Conservation (phyloP, 1,284 basidiomycete species). For the Tremellales sp. region DNA sequence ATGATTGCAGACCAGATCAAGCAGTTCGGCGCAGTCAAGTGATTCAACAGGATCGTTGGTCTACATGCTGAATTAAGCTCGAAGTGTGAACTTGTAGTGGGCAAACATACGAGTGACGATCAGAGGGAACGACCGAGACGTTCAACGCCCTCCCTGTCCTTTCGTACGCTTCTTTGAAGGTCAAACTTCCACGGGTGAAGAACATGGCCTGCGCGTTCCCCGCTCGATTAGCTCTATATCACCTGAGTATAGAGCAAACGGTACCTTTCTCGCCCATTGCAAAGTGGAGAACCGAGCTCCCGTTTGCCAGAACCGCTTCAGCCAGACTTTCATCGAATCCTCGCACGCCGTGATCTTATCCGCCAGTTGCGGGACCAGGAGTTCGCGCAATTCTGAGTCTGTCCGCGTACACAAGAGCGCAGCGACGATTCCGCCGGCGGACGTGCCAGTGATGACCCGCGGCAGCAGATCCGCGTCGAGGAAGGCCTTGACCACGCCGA, state of each 20-base stretch:
- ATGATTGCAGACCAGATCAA: constrained; percentile 56
- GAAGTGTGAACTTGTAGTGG: constrained; percentile 4
- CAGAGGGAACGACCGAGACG: constrained; percentile 89
- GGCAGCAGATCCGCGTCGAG: constrained; percentile 83
- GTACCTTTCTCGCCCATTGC: constrained; percentile 86
- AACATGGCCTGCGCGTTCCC: constrained; percentile 59
- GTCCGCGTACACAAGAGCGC: constrained; percentile 77
- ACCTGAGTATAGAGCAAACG: constrained; percentile 12
- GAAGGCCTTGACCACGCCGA: constrained; percentile 88
- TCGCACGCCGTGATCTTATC: constrained; percentile 87
- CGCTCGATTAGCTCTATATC: constrained; percentile 14
- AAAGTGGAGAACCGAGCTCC: constrained; percentile 92
- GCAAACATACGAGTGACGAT: constrained; percentile 74
- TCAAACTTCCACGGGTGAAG: constrained; percentile 91
- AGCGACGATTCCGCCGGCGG: constrained; percentile 87
- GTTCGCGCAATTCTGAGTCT: constrained; percentile 73
- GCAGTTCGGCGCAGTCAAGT: constrained; percentile 88
- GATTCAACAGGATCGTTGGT: constrained; percentile 92
- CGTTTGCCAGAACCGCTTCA: constrained; percentile 73
- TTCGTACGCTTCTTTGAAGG: constrained; percentile 92
- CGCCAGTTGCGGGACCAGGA: constrained; percentile 78
- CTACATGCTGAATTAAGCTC: constrained; percentile 46
- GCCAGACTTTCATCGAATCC: constrained; percentile 73
- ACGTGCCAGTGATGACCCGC: constrained; percentile 82
- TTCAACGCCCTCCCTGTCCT: constrained; percentile 87